phyloP scores from a whole-genome alignment of 208 protist genomes.

The Wallacemonas sp. region DNA sequence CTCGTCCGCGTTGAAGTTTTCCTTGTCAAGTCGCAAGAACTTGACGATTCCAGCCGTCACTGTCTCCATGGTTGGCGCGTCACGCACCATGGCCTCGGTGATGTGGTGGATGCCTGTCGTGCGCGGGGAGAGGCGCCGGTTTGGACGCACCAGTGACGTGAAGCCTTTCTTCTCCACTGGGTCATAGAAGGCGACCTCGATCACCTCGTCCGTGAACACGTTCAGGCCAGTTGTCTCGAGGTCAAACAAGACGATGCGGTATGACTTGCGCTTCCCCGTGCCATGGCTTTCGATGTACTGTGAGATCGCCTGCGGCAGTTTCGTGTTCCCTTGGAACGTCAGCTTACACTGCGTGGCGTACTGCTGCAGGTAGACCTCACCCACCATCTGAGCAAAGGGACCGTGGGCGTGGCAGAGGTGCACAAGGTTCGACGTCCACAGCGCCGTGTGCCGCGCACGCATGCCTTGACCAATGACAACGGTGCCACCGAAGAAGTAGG shows the following conservation, averaged over 20 bases:
- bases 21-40: slow-evolving; percentile 63
- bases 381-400: slow-evolving; percentile 35
- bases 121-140: slow-evolving; percentile 51
- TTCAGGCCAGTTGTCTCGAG: slow-evolving; percentile 89
- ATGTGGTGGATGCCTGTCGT: slow-evolving; percentile 85
- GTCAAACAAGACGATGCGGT: slow-evolving; percentile 78
- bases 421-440: slow-evolving; percentile 82
- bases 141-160: slow-evolving; percentile 73
- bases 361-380: slow-evolving; percentile 73
- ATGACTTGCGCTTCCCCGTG: slow-evolving; percentile 26
- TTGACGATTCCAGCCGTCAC: slow-evolving; percentile 51
- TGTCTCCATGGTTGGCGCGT: slow-evolving; percentile 50
- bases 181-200: slow-evolving; percentile 85
- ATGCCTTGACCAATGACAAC: slow-evolving; percentile 44
- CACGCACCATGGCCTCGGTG: slow-evolving; percentile 63
- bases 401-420: slow-evolving; percentile 72
- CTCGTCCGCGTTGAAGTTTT: slow-evolving; percentile 42
- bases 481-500: slow-evolving; percentile 79
- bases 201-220: slow-evolving; percentile 66
- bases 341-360: slow-evolving; percentile 57
- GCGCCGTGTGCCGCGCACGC: background rate
- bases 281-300: slow-evolving; percentile 31
- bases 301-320: slow-evolving; percentile 32
- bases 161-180: slow-evolving; percentile 77
- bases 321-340: slow-evolving; percentile 15